Base-by-base conservation (phyloP, 1,284 basidiomycete genomes). In the Microbotryomycetes sp. region DNA sequence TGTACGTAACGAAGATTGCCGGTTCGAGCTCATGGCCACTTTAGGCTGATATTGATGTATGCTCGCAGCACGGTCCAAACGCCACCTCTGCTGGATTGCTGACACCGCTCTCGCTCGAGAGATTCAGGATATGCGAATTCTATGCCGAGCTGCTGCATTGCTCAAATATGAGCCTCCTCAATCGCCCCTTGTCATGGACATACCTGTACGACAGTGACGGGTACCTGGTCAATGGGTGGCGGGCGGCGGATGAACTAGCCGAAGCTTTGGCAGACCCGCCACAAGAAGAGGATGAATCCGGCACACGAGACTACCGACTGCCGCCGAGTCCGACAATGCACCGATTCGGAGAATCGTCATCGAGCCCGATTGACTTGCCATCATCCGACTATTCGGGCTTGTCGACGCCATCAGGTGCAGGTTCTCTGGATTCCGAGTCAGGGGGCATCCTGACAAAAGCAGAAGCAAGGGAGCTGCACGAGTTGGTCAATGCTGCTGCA, bases 81-180 rank as follows among this genome's bases (percentile, higher is more conserved):
- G 45, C 51, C 86, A 86, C 88, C 0, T 63, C 69, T 6, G 64
- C 59, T n/a, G 68, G 66, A 19, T 45, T 42, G 9, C 83, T 89
- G 50, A 79, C 81, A 1, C 92, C 94, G 0, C 82, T 99, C 32
- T 97, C 94, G 0, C 86, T 94, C 69, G 96, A 97, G 74, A 85
- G 96, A 5, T 97, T 93, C 76, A 85, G 94, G n/a, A 91, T 98
- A 72, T 89, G 92, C 74, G 96, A 99, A 77, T 82, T 99, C 7
- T 94, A 96, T 71, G 96, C 94, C 22, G 96, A 99, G 76, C 82
- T 98, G 16, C 78, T 98, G 16, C 96, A 99, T 74, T 96, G 92
- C 75, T 98, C 94, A 16, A 98, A 97, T 74, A 97, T 99, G 94
- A 86, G 88, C 1, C 82, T 97, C 16, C 80, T 98, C 42, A 98